Conservation (phyloP, 1,284 basidiomycete species). For the Tilletia walkeri region DNA sequence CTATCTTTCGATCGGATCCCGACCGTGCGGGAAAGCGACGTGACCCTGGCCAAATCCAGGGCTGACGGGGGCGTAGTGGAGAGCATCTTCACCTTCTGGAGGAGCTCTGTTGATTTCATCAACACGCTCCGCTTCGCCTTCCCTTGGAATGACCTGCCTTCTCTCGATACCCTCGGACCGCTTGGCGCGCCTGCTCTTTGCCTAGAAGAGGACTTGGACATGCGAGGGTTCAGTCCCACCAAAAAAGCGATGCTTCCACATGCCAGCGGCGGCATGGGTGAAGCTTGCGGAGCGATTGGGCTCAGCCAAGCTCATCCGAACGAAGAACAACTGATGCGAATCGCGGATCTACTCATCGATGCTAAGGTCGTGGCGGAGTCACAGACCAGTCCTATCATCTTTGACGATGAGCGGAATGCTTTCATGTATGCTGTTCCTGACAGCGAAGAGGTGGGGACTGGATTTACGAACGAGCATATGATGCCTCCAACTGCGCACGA, state of each 20-base stretch:
- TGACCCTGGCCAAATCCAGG: not conserved
- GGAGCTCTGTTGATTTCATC: conserved; percentile 67
- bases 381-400: conserved; percentile 56
- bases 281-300: conserved; percentile 30
- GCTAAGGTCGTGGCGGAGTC: conserved; percentile 66
- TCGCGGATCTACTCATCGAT: conserved; percentile 78
- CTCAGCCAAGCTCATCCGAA: conserved; percentile 75
- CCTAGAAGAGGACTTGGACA: conserved; percentile 88
- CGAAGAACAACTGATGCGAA: conserved; percentile 89
- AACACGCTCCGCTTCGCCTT: conserved; percentile 69
- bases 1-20: not conserved
- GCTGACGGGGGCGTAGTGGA: conserved; percentile 25
- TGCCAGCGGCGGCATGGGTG: conserved; percentile 36
- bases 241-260: conserved; percentile 59
- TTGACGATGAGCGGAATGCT: conserved; percentile 38
- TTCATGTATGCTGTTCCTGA: conserved; percentile 29
- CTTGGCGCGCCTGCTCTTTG: conserved; percentile 57
- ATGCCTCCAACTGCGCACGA: no score
- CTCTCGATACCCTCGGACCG: conserved; percentile 57
- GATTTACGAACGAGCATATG: no score
- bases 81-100: conserved; percentile 66
- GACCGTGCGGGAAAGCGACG: conserved; percentile 9
- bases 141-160: conserved; percentile 68
- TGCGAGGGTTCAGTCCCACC: conserved; percentile 82
- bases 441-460: not conserved